A percentile compares a stretch with the other conserved stretches of the same genome.
Conservation (phyloP, 1,139 yeast species). For the Kurtzmaniella quercitrusa region DNA sequence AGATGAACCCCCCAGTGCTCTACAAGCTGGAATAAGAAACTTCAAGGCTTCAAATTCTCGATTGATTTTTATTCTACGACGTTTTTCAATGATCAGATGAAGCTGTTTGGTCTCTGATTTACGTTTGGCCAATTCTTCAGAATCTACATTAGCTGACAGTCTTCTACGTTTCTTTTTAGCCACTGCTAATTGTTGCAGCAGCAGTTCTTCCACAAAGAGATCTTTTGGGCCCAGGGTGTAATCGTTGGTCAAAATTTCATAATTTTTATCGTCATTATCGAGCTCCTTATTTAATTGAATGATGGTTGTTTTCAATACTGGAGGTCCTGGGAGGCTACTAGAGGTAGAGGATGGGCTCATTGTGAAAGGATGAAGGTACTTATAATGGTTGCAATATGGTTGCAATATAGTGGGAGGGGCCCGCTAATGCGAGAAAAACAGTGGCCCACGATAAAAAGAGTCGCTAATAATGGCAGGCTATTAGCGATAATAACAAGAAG, state of each 20-base stretch:
- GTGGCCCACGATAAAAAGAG: no score
- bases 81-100: slow-evolving; percentile 77
- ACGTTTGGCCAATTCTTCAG: slow-evolving; percentile 52
- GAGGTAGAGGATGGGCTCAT: neutral
- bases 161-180: slow-evolving; percentile 44
- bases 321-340: slow-evolving; percentile 44
- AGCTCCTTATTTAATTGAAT: slow-evolving; percentile 52
- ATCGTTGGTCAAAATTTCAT: slow-evolving; percentile 40
- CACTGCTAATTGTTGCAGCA: slow-evolving; percentile 5
- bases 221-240: slow-evolving; percentile 11
- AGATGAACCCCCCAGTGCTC: slow-evolving; percentile 21
- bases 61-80: slow-evolving; percentile 74
- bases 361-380: neutral
- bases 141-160: slow-evolving; percentile 41
- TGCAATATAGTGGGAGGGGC: neutral
- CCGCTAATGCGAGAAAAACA: no score
- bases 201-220: slow-evolving; percentile 5
- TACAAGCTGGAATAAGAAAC: slow-evolving; percentile 74
- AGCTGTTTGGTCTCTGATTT: slow-evolving; percentile 57
- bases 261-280: slow-evolving; percentile 38
- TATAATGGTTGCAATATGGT: neutral
- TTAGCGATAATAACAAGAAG: no score
- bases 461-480: no score
- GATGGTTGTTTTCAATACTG: slow-evolving; percentile 58
- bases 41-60: slow-evolving; percentile 80